Evolutionary conservation across 192 early-diverging fungal genomes (phyloP).

Genomic region (Endogone sp.): DNA sequence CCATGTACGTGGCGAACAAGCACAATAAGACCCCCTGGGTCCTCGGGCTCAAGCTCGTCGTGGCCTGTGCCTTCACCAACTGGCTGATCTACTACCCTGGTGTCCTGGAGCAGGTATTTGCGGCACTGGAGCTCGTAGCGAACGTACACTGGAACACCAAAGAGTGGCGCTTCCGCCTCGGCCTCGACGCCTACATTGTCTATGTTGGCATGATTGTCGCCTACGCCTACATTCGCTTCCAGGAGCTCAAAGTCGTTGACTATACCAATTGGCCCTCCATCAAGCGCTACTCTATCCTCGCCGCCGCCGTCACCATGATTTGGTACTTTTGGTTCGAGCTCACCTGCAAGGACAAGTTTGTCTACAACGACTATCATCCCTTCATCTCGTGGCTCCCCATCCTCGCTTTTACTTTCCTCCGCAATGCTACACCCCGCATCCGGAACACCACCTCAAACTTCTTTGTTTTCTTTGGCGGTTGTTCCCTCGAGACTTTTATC

Average conservation of each 20-base stretch:
- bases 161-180: conserved; percentile 72
- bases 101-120: conserved; percentile 39
- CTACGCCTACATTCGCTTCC: conserved; percentile 37
- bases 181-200: conserved; percentile 63
- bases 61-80: conserved; percentile 32
- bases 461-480: conserved; percentile 56
- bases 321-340: conserved; percentile 54
- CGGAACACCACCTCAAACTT: conserved; percentile 50
- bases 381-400: conserved; percentile 60
- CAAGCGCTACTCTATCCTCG: conserved; percentile 24
- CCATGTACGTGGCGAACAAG: conserved; percentile 50
- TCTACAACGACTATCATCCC: conserved; percentile 65
- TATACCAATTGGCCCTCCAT: conserved; percentile 36
- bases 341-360: conserved; percentile 44
- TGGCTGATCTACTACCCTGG: conserved; percentile 32
- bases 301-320: conserved; percentile 33
- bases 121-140: conserved; percentile 31
- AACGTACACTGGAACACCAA: conserved; percentile 55
- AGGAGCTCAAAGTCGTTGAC: conserved; percentile 30
- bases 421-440: conserved; percentile 53
- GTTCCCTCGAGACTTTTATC: conserved; percentile 73
- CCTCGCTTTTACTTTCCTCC: conserved; percentile 58
- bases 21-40: conserved; percentile 45
- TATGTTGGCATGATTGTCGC: conserved; percentile 66
- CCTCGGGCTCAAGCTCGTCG: conserved; percentile 48